Evolutionary conservation across 1,139 yeast genomes (phyloP), one percentile per base, ranked within the genome.

Genomic region (Taphrina pruni): DNA sequence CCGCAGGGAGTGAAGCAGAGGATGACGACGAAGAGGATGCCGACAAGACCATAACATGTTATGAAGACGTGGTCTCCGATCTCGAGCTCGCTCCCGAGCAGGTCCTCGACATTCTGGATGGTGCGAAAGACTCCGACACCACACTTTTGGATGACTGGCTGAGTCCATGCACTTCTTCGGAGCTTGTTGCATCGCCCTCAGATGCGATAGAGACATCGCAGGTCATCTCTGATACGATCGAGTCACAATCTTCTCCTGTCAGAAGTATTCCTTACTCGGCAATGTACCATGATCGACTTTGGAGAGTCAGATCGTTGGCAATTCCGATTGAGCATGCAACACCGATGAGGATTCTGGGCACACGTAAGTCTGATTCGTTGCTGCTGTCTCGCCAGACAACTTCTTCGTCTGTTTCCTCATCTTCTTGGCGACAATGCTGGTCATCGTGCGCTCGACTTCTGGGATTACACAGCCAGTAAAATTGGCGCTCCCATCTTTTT

Each of bases 351-450:
- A 45, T 2, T 12, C 9, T 17, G 14, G 43, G 6, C 11, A 2
- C 2, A 12, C 20, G 12, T 3, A 45, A 14, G 20, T 45, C 48
- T 45, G 48, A 12, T 14, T 12, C 48, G n/a, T 12, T 45, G 32
- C 32, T 17, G 20, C 6, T 6, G 12, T 45, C 48, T 14, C 20
- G 6, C 8, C 21, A 12, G 20, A 11, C 48, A 1, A 45, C 20
- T 45, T 17, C 12, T 12, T n/a, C 48, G 8, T 45, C 20, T n/a
- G n/a, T 17, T n/a, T 45, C 20, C n/a, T 45, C 48, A 45, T 45
- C 48, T 12, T 7, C 48, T 21, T 50, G 54, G 54, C 54, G 36
- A 50, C 32, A 21, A 21, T 50, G 54, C 54, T 50, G 54, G 54
- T 50, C 54, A 26, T 21, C 36, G 12, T 50, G 54, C 54, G 35